phyloP scores from a whole-genome alignment of 441 rosid genomes.

The Jatropha multifida region DNA sequence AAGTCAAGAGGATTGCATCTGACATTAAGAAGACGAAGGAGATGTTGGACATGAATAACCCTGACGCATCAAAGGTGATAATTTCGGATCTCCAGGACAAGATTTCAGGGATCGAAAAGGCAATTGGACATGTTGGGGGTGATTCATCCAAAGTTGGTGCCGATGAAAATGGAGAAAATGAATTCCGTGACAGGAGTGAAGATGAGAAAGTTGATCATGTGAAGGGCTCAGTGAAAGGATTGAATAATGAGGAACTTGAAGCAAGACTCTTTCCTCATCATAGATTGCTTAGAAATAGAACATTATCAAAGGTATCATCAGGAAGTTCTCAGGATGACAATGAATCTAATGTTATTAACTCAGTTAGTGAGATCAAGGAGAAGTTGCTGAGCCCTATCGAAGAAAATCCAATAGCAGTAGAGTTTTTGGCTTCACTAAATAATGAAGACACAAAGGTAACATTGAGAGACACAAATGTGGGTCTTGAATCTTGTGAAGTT shows the following conservation, averaged over 20 bases:
- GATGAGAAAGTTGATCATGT: constrained; percentile 29
- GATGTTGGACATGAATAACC: constrained; percentile 83
- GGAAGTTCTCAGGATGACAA: constrained; percentile 32
- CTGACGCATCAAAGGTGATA: constrained; percentile 66
- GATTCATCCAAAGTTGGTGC: constrained; percentile 36
- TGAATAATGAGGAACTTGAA: constrained; percentile 73
- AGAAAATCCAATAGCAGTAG: constrained; percentile 52
- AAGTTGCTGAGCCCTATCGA: constrained; percentile 44
- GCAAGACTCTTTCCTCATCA: constrained; percentile 97
- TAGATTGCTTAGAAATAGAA: constrained; percentile 70
- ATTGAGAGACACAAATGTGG: constrained; percentile 28
- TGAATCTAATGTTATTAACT: constrained; percentile 23
- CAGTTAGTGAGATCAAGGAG: constrained; percentile 35
- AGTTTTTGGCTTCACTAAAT: constrained; percentile 58
- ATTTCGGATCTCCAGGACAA: constrained; percentile 84
- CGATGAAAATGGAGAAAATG: constrained; percentile 30
- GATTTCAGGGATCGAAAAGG: constrained; percentile 88
- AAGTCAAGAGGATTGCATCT: constrained; percentile 89
- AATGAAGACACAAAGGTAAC: constrained; percentile 37
- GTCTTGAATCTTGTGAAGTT: constrained; percentile 41
- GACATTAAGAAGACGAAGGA: constrained; percentile 95
- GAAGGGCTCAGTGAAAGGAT: constrained; percentile 52
- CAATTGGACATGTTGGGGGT: constrained; percentile 48
- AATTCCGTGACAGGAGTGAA: constrained; percentile 33
- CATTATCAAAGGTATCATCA: constrained; percentile 36